Evolutionary conservation across 2,329 filamentous ascomycete species (phyloP), one percentile per base, ranked within the genome.

Genomic region (Lachnellula subtilissima): DNA sequence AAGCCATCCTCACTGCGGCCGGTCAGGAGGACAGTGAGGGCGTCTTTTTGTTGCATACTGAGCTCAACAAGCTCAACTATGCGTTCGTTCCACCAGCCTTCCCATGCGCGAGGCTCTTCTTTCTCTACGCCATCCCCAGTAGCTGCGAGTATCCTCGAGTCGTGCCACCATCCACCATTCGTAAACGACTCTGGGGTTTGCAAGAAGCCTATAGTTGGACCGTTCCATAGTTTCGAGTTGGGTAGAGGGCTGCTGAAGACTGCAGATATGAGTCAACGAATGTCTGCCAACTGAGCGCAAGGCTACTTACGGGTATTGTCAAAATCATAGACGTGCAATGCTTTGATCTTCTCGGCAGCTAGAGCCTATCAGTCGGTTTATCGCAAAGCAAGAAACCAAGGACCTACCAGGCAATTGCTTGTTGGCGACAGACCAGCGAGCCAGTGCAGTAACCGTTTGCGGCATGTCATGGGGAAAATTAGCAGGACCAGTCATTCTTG

Each of bases 91-190:
- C 94, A 99, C 88, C 90, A 97, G 37, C 91, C 91, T 55, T 88
- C 77, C 93, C 93, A 99, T 9, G 83, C 92, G 23, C 85, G 84
- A 43, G 81, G 77, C 71, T 97, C 92, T 73, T 97, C 94, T 55
- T 82, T 83, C 51, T 90, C 89, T 5, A 87, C 71, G 15, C 94
- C 94, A 55, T 91, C 82, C 52, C 94, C 94, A 1, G 91, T 96
- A 2, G 92, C 86, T 11, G 87, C 84, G 23, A 99, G 84, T 60
- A 99, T 92, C 61, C 84, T 84, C 45, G 84, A 82, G 69, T 97
- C 92, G 73, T 99, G 94, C 94, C 94, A 99, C 94, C 94, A 99
- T 60, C 93, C 91, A 62, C 92, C 93, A 63, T 87, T 88, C 59
- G 85, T 76, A 65, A 97, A 89, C 52, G 82, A 79, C 62, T 95